Evolutionary conservation across 2,329 filamentous ascomycete species (phyloP).

Genomic region (Gaeumannomyces tritici): DNA sequence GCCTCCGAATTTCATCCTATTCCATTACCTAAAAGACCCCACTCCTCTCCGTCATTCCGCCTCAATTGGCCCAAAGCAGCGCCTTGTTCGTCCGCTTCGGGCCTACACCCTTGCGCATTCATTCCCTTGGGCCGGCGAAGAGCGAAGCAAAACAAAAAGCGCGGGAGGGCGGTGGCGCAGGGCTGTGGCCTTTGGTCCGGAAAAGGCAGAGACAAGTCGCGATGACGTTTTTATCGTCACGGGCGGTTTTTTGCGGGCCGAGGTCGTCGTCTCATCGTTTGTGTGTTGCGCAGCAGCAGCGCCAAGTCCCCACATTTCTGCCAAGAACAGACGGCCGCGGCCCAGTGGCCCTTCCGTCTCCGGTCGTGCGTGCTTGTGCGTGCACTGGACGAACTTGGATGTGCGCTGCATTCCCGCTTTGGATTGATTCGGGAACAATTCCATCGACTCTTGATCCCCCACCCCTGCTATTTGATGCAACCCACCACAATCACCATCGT

Average conservation of each 20-base stretch:
- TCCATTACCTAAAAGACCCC: slow-evolving; percentile 3
- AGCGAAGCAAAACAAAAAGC: not conserved
- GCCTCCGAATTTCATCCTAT: not conserved
- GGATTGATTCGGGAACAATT: not conserved
- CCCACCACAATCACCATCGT: not conserved
- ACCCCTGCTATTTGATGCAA: not conserved
- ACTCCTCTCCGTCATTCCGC: slow-evolving; percentile 1
- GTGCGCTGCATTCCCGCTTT: not conserved
- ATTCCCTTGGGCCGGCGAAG: not conserved
- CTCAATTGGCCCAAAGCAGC: not conserved
- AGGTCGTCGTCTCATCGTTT: not conserved
- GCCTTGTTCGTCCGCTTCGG: not conserved
- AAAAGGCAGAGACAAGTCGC: not conserved
- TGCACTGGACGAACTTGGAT: not conserved
- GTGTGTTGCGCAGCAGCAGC: not conserved
- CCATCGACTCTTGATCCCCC: not conserved
- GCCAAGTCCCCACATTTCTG: not conserved
- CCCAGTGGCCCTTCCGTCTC: not conserved
- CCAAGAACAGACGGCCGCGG: not conserved
- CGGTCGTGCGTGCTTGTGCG: not conserved
- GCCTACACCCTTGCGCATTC: not conserved
- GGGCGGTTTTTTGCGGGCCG: too few relatives aligned
- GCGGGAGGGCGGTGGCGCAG: too few relatives aligned
- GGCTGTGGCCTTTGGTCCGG: too few relatives aligned
- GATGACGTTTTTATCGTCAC: too few relatives aligned